These are phyloP conservation scores for Gryganskiella cystojenkinii DNA, from an alignment of 192 early-diverging fungal genomes.

Conservation along the genomic window DNA sequence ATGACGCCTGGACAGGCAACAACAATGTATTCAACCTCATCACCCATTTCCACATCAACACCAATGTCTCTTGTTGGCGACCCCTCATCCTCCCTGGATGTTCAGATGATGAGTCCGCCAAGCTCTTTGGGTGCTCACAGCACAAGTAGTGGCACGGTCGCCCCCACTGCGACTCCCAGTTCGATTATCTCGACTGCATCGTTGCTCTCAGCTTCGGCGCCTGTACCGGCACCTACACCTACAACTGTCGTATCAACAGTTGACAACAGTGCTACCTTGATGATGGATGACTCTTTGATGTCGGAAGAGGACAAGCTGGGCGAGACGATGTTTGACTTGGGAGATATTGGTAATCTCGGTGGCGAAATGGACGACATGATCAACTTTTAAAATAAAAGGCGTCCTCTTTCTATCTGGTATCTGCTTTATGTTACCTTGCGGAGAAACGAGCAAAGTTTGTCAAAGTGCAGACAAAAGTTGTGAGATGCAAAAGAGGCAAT, in stretches of 20 bases:
- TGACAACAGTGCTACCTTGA: not conserved
- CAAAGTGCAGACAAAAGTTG: no score
- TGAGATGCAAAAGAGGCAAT: no score
- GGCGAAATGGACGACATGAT: conserved; percentile 39
- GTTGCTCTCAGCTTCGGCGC: conserved; percentile 4
- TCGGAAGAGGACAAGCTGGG: conserved; percentile 24
- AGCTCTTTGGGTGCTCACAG: conserved; percentile 3
- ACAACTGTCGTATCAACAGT: not conserved
- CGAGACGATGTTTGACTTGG: conserved; percentile 40
- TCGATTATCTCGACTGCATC: conserved; percentile 14
- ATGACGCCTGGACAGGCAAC: no score
- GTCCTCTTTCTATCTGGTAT: no score
- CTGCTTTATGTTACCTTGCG: no score
- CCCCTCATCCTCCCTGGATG: conserved; percentile 8
- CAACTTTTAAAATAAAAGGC: conserved; percentile 8
- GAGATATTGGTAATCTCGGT: conserved; percentile 38
- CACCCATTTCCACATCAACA: not conserved
- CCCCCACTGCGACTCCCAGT: not conserved
- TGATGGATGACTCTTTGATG: conserved; percentile 8
- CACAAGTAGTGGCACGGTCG: not conserved
- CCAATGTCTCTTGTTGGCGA: not conserved
- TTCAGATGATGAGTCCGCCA: conserved; percentile 32
- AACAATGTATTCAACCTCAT: no score
- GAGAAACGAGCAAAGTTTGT: no score
- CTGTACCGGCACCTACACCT: not conserved